Base-by-base conservation (phyloP, 768 basidiomycete species). In the Agrocybe chaxingu region DNA sequence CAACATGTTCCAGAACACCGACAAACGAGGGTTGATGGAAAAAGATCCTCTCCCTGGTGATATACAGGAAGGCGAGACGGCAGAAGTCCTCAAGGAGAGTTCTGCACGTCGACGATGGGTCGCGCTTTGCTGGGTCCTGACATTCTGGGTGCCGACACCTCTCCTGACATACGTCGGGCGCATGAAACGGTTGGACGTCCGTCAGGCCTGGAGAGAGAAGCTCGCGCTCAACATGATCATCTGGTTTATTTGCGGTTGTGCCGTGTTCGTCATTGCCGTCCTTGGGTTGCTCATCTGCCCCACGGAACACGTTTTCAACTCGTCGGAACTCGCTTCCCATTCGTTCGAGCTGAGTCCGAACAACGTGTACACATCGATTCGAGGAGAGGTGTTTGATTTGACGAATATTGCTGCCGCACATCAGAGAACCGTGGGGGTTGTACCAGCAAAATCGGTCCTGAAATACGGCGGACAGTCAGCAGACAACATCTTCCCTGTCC, bases 201-300 rank as follows among this genome's bases (percentile, higher is more conserved):
- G 89, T 19, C 93, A 98, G 67, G 97, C 97, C 1, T 99, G 97
- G 97, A 75, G 96, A 51, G 97, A 98, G 70, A 98, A 99, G 68
- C 75, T 98, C 1, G 91, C 92, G 3, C 80, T 98, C 62, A 98
- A 98, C 67, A 68, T 99, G 51, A 74, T 99, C 69, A 98, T 99
- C 59, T 98, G 95, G 96, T 83, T 97, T 62, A 74, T 90, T 30
- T 98, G 94, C 55, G 87, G 68, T n/a, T 83, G 82, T 58, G 86
- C 92, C 0, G 78, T 94, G 42, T 98, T 99, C 67, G 89, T 99
- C 61, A 95, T 98, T 61, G 92, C 91, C 8, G 67, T 95, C 19
- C 75, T 98, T 29, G 92, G 92, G 8, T 66, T 78, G 47, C 67
- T 99, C 51, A 98, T 99, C 66, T 99, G 97, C 62, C 97, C 97